Percentiles rank a stretch among this genome's conserved stretches.
phyloP scores from a whole-genome alignment of 1,139 yeast genomes.

The Chernovozyma sophiae-reginae region DNA sequence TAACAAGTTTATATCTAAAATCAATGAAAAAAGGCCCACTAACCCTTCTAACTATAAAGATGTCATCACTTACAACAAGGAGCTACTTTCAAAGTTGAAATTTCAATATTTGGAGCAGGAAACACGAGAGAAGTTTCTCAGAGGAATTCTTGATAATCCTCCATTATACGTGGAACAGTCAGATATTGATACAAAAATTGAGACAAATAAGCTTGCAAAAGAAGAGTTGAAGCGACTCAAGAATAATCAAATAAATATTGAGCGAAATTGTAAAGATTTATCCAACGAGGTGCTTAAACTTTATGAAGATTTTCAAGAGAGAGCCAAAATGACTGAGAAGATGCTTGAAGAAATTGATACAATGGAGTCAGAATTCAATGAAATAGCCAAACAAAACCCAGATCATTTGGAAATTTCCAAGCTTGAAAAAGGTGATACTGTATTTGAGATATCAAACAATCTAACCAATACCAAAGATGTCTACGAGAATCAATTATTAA shows the following conservation, averaged over 20 bases:
- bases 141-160: slow-evolving; percentile 17
- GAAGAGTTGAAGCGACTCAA: slow-evolving; percentile 3
- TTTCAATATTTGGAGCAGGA: slow-evolving; percentile 66
- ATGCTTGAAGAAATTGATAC: slow-evolving; percentile 6
- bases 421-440: not conserved
- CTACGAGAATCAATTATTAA: slow-evolving; percentile 1
- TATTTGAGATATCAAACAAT: not conserved
- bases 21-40: slow-evolving; percentile 1
- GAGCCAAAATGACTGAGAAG: slow-evolving; percentile 3
- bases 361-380: slow-evolving; percentile 6
- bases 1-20: slow-evolving; percentile 1
- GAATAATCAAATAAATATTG: slow-evolving; percentile 1
- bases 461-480: not conserved
- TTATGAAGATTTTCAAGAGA: slow-evolving; percentile 6
- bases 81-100: slow-evolving; percentile 48
- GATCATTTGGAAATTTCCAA: not conserved
- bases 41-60: slow-evolving; percentile 27
- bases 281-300: slow-evolving; percentile 5
- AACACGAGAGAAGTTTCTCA: slow-evolving; percentile 57
- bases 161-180: slow-evolving; percentile 7
- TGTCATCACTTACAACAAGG: slow-evolving; percentile 31
- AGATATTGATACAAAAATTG: slow-evolving; percentile 4
- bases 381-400: slow-evolving; percentile 1
- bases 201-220: slow-evolving; percentile 3
- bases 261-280: not conserved